phyloP scores from a whole-genome alignment of 768 basidiomycete species.

The Boletus eberwhitei region DNA sequence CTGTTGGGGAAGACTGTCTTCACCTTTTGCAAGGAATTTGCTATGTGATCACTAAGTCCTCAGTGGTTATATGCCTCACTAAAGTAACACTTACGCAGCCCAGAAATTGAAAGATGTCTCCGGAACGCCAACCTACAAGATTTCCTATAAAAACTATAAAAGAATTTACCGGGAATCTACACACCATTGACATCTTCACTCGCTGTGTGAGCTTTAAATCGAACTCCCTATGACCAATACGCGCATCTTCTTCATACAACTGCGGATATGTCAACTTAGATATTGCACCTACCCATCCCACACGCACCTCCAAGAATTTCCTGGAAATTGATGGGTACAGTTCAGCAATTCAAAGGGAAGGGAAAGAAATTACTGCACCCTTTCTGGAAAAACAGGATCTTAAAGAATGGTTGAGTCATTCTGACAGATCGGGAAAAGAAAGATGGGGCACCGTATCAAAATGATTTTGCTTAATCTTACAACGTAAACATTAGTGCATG shows the following conservation, averaged over 20 bases:
- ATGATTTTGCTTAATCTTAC: conserved; percentile 93
- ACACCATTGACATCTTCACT: conserved; percentile 99
- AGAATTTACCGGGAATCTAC: conserved; percentile 8
- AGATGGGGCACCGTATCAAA: conserved; percentile 73
- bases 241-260: conserved; percentile 96
- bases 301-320: conserved; percentile 73
- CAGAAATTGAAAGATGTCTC: conserved; percentile 92
- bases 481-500: conserved; percentile 5
- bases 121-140: conserved; percentile 82
- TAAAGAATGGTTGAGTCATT: conserved; percentile 9
- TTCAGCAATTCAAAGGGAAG: neutral
- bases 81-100: conserved; percentile 63
- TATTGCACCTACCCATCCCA: neutral
- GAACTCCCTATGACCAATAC: conserved; percentile 90
- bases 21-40: conserved; percentile 73
- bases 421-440: conserved; percentile 8
- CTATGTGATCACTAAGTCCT: conserved; percentile 32
- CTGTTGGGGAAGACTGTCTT: neutral
- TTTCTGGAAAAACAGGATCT: conserved; percentile 98
- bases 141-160: neutral
- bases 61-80: neutral
- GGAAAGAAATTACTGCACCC: conserved; percentile 49
- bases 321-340: conserved; percentile 36
- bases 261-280: conserved; percentile 5
- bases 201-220: conserved; percentile 88